Evolutionary conservation across 1,139 yeast species (phyloP).

Genomic region (Diutina ranongensis): DNA sequence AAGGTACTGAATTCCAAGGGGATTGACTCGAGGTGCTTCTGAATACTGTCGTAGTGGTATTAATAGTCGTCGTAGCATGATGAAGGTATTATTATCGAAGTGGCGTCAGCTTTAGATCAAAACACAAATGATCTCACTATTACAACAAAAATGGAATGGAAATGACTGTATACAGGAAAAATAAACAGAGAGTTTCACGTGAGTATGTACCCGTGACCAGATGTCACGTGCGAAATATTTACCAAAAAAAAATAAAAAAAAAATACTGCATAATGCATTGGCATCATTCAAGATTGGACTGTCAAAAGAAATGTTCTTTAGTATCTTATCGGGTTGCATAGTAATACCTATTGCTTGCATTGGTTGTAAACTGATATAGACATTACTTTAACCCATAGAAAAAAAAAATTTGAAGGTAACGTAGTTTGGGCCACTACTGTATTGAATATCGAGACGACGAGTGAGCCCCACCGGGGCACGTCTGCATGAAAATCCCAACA

Average conservation of each 20-base stretch:
- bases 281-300: too few relatives aligned
- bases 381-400: neutral
- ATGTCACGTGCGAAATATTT: neutral
- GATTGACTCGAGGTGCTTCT: constrained; percentile 49
- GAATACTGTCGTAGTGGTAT: neutral
- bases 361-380: neutral
- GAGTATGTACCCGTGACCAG: neutral
- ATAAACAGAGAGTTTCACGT: neutral
- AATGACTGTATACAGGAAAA: neutral
- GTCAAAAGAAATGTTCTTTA: too few relatives aligned
- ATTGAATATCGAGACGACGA: too few relatives aligned
- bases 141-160: neutral
- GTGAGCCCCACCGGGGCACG: too few relatives aligned
- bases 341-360: neutral
- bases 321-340: neutral
- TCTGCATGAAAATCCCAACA: too few relatives aligned
- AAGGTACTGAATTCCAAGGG: constrained; percentile 55
- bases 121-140: neutral
- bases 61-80: neutral
- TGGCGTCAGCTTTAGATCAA: neutral
- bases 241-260: too few relatives aligned
- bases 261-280: too few relatives aligned
- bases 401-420: too few relatives aligned
- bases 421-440: neutral
- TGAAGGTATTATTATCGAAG: neutral